Evolutionary conservation across 2,329 filamentous ascomycete species (phyloP).

Genomic region (Trichoderma lentiforme): DNA sequence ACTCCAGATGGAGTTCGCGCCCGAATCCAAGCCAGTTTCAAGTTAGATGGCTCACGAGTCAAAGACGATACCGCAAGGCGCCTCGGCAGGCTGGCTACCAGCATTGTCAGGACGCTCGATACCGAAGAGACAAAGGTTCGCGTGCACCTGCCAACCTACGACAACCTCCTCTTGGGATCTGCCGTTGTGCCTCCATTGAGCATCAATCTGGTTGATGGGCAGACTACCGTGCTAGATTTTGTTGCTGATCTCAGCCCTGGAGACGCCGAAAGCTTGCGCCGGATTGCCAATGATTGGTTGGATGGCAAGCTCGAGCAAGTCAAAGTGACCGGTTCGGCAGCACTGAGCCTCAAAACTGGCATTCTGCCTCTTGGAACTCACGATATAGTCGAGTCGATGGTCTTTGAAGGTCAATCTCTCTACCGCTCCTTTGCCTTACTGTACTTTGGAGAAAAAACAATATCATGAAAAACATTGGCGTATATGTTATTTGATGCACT

Average conservation of each 20-base stretch:
- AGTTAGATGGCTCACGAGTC: conserved; percentile 75
- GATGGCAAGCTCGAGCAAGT: conserved; percentile 71
- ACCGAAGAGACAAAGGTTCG: conserved; percentile 68
- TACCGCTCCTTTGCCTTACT: conserved; percentile 60
- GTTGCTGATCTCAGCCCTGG: conserved; percentile 73
- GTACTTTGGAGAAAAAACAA: conserved; percentile 58
- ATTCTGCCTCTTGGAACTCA: conserved; percentile 77
- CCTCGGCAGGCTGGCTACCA: conserved; percentile 74
- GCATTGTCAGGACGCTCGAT: conserved; percentile 73
- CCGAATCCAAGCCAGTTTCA: conserved; percentile 77
- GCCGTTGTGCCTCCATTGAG: conserved; percentile 72
- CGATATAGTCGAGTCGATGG: conserved; percentile 66
- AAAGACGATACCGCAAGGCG: conserved; percentile 66
- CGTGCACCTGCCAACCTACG: conserved; percentile 81
- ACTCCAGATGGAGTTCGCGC: conserved; percentile 74
- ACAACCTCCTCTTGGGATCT: conserved; percentile 71
- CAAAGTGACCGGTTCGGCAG: conserved; percentile 68
- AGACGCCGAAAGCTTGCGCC: conserved; percentile 70
- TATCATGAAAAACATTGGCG: conserved; percentile 29
- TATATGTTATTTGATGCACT: conserved; percentile 17
- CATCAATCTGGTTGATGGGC: conserved; percentile 73
- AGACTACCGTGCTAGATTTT: conserved; percentile 75
- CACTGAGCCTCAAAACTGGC: conserved; percentile 73
- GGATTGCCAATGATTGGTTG: conserved; percentile 84
- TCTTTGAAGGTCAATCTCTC: conserved; percentile 79